Evolutionary conservation across 441 rosid genomes (phyloP), one percentile per base, ranked within the genome.

Genomic region (Oxalis stricta): DNA sequence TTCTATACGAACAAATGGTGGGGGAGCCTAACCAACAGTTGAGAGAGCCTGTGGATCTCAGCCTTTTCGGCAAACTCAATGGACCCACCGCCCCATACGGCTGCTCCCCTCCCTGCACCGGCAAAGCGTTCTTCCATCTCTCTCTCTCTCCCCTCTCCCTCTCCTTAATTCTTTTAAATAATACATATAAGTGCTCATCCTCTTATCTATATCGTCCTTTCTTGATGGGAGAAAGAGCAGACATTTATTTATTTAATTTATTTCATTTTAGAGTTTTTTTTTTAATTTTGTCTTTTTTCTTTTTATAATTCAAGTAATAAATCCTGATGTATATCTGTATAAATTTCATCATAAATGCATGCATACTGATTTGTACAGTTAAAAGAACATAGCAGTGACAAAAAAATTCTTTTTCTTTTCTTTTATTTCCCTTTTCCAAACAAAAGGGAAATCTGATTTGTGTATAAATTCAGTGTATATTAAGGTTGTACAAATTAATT

Each of bases 51-150:
- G 24, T 35, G 49, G 43, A n/a, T n/a, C 41, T 52, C 61, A 64
- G 71, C 53, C 63, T 60, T 63, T 57, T 56, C 65, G 38, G 57
- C 52, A 36, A 24, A 35, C 62, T 48, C 52, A 11, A 24, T 7
- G 77, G 82, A 70, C 92, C 88, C 94, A 79, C 77, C 70, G 63
- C 68, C 70, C 85, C 66, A 75, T 73, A 61, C 75, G 75, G 69
- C 64, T 83, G 94, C 91, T 19, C 68, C 84, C 68, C 84, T 72
- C 61, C 63, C 59, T 61, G 53, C 48, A 49, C 92, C 82, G 85
- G 87, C 96, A 80, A 80, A 78, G 84, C 92, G 86, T 86, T 91
- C 88, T 63, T 48, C 65, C 60, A 48, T 64, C 70, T 75, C 63
- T 20, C 44, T n/a, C 35, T 41, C 23, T 37, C 50, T 17, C 18